A percentile compares a stretch with the other conserved stretches of the same genome.
Conservation (phyloP, 345 rosid genomes). For the Garcia nutans region DNA sequence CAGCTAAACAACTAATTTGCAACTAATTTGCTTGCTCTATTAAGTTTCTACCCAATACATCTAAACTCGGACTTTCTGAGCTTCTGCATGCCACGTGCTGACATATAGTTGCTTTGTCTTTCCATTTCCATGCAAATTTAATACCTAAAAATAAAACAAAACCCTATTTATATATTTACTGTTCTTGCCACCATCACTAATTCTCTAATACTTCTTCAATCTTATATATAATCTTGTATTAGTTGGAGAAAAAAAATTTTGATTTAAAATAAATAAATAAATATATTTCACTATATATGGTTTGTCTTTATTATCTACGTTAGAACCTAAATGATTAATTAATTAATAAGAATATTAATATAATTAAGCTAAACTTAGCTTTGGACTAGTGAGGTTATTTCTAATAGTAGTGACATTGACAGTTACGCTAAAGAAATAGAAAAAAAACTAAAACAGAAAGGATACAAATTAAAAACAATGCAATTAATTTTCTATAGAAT, state of each 20-base stretch:
- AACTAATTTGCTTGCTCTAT: conserved; percentile 64
- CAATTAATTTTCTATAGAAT: neutral
- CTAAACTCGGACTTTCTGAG: conserved; percentile 61
- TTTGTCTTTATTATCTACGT: neutral
- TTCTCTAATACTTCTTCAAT: neutral
- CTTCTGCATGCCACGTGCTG: conserved; percentile 39
- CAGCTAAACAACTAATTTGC: conserved; percentile 71
- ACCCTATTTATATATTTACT: neutral
- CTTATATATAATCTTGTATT: neutral
- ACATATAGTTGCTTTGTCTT: conserved; percentile 5
- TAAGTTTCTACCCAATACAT: conserved; percentile 78
- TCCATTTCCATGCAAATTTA: conserved; percentile 35
- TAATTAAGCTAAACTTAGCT: neutral
- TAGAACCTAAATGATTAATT: neutral
- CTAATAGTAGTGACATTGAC: conserved; percentile 24
- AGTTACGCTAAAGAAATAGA: conserved; percentile 26
- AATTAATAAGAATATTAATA: neutral
- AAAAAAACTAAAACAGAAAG: conserved; percentile 5
- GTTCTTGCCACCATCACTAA: neutral
- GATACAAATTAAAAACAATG: conserved; percentile 11
- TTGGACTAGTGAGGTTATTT: conserved; percentile 23
- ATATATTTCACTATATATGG: neutral
- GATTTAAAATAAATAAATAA: neutral
- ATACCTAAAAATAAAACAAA: no score
- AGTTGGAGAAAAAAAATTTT: conserved; percentile 3